These are phyloP conservation scores for Leptographium lundbergii DNA, from an alignment of 2,329 filamentous ascomycete species.

Conservation along the genomic window DNA sequence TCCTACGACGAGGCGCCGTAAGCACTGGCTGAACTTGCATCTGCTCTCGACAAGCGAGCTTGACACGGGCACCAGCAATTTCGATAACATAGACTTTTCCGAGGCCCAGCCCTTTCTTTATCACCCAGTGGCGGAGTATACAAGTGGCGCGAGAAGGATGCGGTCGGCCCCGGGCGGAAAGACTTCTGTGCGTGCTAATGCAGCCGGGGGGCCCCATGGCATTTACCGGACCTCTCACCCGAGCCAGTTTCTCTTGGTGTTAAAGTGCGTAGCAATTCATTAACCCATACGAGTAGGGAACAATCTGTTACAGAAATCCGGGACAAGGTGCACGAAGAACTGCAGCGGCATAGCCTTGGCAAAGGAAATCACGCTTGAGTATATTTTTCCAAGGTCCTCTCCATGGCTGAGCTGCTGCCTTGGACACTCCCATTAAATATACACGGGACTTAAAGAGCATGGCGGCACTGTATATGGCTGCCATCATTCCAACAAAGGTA, in stretches of 20 bases:
- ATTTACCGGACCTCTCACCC: background rate
- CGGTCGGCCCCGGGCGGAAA: background rate
- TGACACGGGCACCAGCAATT: background rate
- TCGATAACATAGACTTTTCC: background rate
- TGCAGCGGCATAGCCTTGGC: no score
- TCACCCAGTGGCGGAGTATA: background rate
- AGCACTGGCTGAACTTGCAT: background rate
- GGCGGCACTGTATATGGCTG: no score
- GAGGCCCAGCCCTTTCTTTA: background rate
- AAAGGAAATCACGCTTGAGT: no score
- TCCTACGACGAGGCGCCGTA: background rate
- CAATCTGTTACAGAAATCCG: background rate
- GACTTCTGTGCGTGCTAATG: background rate
- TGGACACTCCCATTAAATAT: no score
- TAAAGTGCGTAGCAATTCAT: background rate
- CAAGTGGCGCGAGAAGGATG: background rate
- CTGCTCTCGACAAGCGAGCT: background rate
- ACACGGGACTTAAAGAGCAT: no score
- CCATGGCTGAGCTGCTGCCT: no score
- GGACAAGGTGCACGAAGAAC: no score
- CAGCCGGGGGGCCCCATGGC: background rate
- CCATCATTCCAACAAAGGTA: no score
- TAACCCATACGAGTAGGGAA: background rate
- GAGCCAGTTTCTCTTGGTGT: background rate
- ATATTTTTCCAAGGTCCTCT: no score